Percentiles rank a stretch among this genome's conserved stretches.
phyloP scores from a whole-genome alignment of 2,329 filamentous ascomycete species.

The Thelonectria olida region DNA sequence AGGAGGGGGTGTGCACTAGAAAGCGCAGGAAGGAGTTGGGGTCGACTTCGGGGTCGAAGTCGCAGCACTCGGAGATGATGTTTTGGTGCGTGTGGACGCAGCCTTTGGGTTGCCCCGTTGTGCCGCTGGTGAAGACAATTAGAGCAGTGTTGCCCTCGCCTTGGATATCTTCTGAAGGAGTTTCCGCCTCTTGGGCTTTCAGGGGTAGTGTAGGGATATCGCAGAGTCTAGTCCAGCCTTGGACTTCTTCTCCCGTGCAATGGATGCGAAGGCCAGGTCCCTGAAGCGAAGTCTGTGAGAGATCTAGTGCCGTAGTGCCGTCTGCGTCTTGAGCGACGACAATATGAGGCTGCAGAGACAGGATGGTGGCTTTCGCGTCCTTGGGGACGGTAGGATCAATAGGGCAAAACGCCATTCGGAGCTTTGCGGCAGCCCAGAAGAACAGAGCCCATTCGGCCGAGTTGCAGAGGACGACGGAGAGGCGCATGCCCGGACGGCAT shows the following conservation, averaged over 20 bases:
- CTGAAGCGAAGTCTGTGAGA: neutral
- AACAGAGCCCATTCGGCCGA: constrained; percentile 51
- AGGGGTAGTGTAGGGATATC: constrained; percentile 10
- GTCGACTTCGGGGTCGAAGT: constrained; percentile 48
- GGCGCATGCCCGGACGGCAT: constrained; percentile 40
- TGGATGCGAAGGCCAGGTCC: constrained; percentile 30
- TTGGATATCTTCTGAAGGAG: neutral
- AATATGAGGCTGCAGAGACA: constrained; percentile 37
- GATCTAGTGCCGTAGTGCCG: constrained; percentile 29
- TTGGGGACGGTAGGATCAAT: constrained; percentile 43
- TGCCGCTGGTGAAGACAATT: constrained; percentile 60
- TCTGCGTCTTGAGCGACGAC: constrained; percentile 46
- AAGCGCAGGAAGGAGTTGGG: constrained; percentile 42
- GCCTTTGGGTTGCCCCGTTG: constrained; percentile 57
- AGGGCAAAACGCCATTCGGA: constrained; percentile 47
- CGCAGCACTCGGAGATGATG: constrained; percentile 48
- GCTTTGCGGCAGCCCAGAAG: constrained; percentile 48
- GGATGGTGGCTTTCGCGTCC: constrained; percentile 38
- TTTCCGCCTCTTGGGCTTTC: neutral
- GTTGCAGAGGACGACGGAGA: constrained; percentile 47
- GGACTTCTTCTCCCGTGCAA: constrained; percentile 29
- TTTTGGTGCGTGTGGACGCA: constrained; percentile 53
- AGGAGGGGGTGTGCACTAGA: constrained; percentile 50
- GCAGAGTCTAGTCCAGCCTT: constrained; percentile 34
- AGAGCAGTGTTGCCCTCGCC: constrained; percentile 43